Conservation (phyloP, 2,329 filamentous ascomycete species). For the Penicillium sp. region DNA sequence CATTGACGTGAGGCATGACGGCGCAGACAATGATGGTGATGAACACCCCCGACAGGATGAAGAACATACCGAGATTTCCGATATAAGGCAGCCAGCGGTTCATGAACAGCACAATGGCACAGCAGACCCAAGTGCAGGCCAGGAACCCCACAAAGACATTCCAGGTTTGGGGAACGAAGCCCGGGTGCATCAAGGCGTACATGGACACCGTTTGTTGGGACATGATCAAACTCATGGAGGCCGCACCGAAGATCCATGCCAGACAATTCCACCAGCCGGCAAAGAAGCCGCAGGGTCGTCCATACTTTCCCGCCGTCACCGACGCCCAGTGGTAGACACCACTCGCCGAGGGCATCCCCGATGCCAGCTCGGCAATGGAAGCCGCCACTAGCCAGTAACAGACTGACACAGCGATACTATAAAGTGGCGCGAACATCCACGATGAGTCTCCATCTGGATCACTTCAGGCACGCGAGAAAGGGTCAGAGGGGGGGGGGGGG, state of each 20-base stretch:
- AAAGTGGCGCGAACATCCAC: neutral
- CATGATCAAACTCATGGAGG: slow-evolving; percentile 54
- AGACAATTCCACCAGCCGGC: slow-evolving; percentile 43
- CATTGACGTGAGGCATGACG: slow-evolving; percentile 47
- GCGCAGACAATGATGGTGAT: slow-evolving; percentile 50
- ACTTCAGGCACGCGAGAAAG: neutral
- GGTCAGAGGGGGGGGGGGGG: neutral
- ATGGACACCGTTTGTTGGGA: slow-evolving; percentile 56
- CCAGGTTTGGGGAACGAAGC: slow-evolving; percentile 49
- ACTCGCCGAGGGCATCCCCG: slow-evolving; percentile 55
- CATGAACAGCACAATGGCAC: slow-evolving; percentile 50
- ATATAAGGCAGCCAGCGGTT: slow-evolving; percentile 50
- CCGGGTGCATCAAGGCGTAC: slow-evolving; percentile 55
- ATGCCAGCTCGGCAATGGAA: slow-evolving; percentile 56
- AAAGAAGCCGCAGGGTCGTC: slow-evolving; percentile 46
- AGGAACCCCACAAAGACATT: slow-evolving; percentile 56
- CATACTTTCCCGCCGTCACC: slow-evolving; percentile 52
- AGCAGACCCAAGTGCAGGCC: slow-evolving; percentile 50
- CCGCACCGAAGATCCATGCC: slow-evolving; percentile 57
- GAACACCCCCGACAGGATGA: slow-evolving; percentile 50
- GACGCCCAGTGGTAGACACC: slow-evolving; percentile 59
- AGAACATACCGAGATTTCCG: slow-evolving; percentile 51
- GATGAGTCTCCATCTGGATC: slow-evolving; percentile 11
- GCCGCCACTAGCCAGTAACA: slow-evolving; percentile 57
- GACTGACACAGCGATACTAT: slow-evolving; percentile 39